Conservation (phyloP, 345 rosid species). For the Boechera divaricarpa region DNA sequence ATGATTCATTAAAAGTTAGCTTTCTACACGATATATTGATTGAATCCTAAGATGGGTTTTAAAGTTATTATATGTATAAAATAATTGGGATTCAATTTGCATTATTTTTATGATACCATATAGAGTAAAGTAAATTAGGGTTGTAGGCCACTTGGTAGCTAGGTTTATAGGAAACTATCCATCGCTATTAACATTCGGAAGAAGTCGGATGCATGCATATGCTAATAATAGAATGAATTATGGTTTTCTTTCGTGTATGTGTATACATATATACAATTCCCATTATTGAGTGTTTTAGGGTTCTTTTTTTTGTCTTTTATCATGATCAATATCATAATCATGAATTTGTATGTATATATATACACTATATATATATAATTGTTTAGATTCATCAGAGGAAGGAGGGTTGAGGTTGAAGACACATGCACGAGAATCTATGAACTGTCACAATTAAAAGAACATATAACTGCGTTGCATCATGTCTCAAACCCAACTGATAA, state of each 20-base stretch:
- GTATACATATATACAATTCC: neutral
- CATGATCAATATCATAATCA: conserved; percentile 20
- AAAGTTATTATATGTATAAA: neutral
- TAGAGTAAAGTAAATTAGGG: conserved; percentile 38
- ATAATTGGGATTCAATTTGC: neutral
- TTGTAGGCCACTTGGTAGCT: conserved; percentile 24
- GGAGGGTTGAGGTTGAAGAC: conserved; percentile 39
- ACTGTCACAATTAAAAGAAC: conserved; percentile 47
- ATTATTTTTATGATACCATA: conserved; percentile 11
- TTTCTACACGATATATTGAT: neutral
- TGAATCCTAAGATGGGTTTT: neutral
- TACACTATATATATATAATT: conserved; percentile 4
- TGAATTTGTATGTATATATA: conserved; percentile 8
- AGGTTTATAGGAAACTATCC: conserved; percentile 26
- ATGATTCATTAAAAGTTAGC: conserved; percentile 12
- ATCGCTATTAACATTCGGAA: conserved; percentile 11
- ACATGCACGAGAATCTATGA: conserved; percentile 49
- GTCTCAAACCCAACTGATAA: conserved; percentile 40
- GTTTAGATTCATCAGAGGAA: conserved; percentile 24
- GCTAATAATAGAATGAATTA: conserved; percentile 32
- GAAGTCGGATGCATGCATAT: conserved; percentile 19
- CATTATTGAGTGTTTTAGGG: neutral
- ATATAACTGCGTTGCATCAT: conserved; percentile 39
- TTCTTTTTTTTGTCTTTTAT: neutral
- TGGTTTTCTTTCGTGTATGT: neutral